phyloP scores from a whole-genome alignment of 2,329 filamentous ascomycete species.

The Aureobasidium sp. region DNA sequence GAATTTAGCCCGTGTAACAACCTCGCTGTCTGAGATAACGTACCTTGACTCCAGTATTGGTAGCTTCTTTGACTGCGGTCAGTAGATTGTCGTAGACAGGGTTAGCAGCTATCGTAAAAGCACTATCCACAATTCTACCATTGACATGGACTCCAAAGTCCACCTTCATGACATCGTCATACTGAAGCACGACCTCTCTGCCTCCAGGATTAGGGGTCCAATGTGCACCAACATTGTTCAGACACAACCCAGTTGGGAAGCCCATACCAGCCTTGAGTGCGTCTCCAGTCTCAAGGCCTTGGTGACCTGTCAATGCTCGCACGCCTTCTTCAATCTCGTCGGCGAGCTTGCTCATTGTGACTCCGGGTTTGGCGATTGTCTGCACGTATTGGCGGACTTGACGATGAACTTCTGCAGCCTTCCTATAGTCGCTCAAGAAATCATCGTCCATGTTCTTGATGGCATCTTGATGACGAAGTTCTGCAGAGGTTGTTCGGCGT shows the following conservation, averaged over 20 bases:
- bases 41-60: slow-evolving; percentile 57
- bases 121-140: slow-evolving; percentile 62
- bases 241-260: slow-evolving; percentile 74
- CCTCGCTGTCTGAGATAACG: slow-evolving; percentile 9
- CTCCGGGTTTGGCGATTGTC: slow-evolving; percentile 71
- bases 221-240: slow-evolving; percentile 81
- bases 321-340: slow-evolving; percentile 82
- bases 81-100: slow-evolving; percentile 61
- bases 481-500: slow-evolving; percentile 72
- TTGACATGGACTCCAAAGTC: slow-evolving; percentile 66
- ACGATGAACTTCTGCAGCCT: slow-evolving; percentile 81
- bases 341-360: slow-evolving; percentile 71
- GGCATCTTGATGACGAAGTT: slow-evolving; percentile 57
- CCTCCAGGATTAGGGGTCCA: slow-evolving; percentile 84
- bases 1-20: neutral
- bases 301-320: slow-evolving; percentile 65
- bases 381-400: slow-evolving; percentile 80
- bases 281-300: slow-evolving; percentile 69
- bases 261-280: slow-evolving; percentile 72
- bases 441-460: slow-evolving; percentile 67
- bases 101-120: slow-evolving; percentile 61
- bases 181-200: slow-evolving; percentile 59
- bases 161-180: slow-evolving; percentile 65
- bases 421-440: slow-evolving; percentile 71
- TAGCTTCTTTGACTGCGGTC: slow-evolving; percentile 41